Base-by-base conservation (phyloP, 176 grass and related monocot species). In the Carex scoparia region DNA sequence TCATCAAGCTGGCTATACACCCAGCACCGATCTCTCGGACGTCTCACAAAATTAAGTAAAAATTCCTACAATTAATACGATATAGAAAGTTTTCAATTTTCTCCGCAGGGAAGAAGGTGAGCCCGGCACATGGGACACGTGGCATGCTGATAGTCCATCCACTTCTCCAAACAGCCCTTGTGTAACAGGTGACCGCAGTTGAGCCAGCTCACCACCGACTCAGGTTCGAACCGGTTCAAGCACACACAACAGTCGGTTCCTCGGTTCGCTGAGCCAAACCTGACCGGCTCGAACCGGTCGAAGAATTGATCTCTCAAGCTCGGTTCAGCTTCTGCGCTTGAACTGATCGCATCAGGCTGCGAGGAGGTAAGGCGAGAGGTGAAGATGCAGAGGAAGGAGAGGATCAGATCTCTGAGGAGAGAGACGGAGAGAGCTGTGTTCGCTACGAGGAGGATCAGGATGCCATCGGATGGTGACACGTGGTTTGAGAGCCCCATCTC, bases 121-220 rank as follows among this genome's bases (percentile, higher is more conserved):
- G 86, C 83, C 53, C 93, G 91, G 75, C 95, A 98, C 31, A 98
- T 82, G 58, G 95, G 95, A 85, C 95, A 98, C 5, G 95, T 98
- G 79, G 88, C 92, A 81, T 91, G 91, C 69, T 87, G 91, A 87
- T 98, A 93, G 28, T 91, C 89, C 54, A 98, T 87, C 95, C 95
- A 98, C 58, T 72, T 90, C 83, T 94, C 91, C 58, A 98, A 87
- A 80, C 95, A 98, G 5, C 70, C 84, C 67, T 86, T 83, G 88
- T 98, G 95, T 88, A 98, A 91, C 80, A 93, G 30, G 80, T 98
- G 95, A 16, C 89, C 95, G 31, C 95, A 98, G 53, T 87, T 87
- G 33, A 94, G 93, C 38, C 79, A 91, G 89, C 92, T 88, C 79
- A 94, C 95, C 88, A 86, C 89, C 7, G 93, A 87, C 9, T 92